These are phyloP conservation scores for Paxillus rubicundulus DNA, from an alignment of 768 basidiomycete species.

Conservation along the genomic window DNA sequence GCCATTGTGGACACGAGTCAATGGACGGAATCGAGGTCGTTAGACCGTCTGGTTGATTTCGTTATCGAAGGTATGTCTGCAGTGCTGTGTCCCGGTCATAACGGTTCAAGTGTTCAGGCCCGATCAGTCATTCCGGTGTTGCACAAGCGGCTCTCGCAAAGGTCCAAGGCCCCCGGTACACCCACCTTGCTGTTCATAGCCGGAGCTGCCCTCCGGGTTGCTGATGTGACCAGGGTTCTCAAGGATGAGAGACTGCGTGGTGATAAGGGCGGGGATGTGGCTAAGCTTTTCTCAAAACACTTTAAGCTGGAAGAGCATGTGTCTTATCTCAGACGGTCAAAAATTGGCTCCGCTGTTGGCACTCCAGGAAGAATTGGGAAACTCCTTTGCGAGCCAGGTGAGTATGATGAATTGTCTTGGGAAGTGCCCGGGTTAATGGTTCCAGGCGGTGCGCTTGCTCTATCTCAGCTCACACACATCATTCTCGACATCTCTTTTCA, in stretches of 20 bases:
- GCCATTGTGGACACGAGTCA: conserved; percentile 72
- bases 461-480: conserved; percentile 79
- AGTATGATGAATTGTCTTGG: conserved; percentile 16
- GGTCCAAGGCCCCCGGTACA: conserved; percentile 73
- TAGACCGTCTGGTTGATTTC: conserved; percentile 72
- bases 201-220: conserved; percentile 89
- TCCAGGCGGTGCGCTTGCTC: conserved; percentile 62
- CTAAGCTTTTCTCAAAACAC: conserved; percentile 94
- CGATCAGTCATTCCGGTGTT: conserved; percentile 61
- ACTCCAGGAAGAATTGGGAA: conserved; percentile 92
- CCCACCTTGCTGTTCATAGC: conserved; percentile 85
- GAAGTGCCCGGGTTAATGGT: conserved; percentile 4
- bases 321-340: conserved; percentile 79
- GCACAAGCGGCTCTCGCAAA: conserved; percentile 68
- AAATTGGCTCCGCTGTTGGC: conserved; percentile 84
- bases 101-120: neutral
- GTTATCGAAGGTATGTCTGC: conserved; percentile 62
- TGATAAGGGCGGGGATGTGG: conserved; percentile 87
- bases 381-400: conserved; percentile 70
- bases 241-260: conserved; percentile 67
- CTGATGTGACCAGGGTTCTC: conserved; percentile 76
- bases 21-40: conserved; percentile 70
- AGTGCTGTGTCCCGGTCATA: neutral
- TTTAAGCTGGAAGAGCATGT: conserved; percentile 89
- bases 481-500: conserved; percentile 73